Percentiles rank a stretch among this genome's conserved stretches.
Conservation (phyloP, 495 filamentous ascomycete species). For the Penicillium bialowiezense region DNA sequence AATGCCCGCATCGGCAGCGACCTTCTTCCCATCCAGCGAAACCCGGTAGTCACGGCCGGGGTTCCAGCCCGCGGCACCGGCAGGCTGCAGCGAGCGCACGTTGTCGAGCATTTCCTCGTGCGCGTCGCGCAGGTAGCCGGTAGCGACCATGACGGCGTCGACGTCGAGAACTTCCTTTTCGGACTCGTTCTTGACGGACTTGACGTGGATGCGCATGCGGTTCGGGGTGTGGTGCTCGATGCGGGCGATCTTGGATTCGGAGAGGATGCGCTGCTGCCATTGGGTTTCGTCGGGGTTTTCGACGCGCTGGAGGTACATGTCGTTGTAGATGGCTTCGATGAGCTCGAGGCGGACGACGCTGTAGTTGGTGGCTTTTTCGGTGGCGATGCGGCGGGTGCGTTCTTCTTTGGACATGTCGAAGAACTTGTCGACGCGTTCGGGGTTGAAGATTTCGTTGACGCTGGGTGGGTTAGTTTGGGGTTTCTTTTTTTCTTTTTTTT, state of each 20-base stretch:
- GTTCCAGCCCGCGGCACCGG: conserved; percentile 36
- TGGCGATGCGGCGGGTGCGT: conserved; percentile 58
- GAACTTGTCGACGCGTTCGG: conserved; percentile 70
- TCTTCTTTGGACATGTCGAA: conserved; percentile 61
- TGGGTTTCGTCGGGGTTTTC: conserved; percentile 62
- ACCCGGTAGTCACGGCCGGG: conserved; percentile 70
- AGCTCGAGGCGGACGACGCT: conserved; percentile 84
- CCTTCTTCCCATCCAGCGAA: conserved; percentile 59
- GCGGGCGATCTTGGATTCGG: conserved; percentile 58
- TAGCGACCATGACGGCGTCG: conserved; percentile 81
- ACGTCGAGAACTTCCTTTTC: conserved; percentile 62
- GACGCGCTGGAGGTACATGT: conserved; percentile 79
- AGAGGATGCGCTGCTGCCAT: conserved; percentile 80
- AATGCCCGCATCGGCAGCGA: conserved; percentile 64
- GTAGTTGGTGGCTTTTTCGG: conserved; percentile 84
- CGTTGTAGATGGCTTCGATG: conserved; percentile 81
- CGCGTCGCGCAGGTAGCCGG: conserved; percentile 76
- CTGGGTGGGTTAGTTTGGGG: conserved; percentile 39
- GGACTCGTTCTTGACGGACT: conserved; percentile 25
- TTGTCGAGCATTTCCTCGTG: conserved; percentile 75
- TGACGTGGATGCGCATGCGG: conserved; percentile 39
- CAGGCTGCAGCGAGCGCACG: conserved; percentile 59
- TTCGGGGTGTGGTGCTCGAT: conserved; percentile 50
- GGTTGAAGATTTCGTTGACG: conserved; percentile 96
- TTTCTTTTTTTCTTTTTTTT: too few species aligned